Conservation (phyloP, 1,284 basidiomycete species). For the Rhodotorula sp. region DNA sequence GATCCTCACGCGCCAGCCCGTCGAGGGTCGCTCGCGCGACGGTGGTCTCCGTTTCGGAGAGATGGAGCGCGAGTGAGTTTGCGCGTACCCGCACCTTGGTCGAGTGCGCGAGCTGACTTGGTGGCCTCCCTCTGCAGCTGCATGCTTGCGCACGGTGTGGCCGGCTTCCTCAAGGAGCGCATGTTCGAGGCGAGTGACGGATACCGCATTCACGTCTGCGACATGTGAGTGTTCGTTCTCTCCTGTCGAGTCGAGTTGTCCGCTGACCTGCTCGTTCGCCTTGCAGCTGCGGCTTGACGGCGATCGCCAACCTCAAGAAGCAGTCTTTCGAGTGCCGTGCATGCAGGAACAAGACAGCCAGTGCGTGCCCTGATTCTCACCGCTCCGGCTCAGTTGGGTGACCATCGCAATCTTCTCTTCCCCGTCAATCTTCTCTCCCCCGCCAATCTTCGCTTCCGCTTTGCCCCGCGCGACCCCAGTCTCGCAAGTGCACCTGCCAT, state of each 20-base stretch:
- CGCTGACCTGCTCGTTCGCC: background rate
- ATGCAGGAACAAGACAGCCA: constrained; percentile 84
- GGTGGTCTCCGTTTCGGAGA: constrained; percentile 99
- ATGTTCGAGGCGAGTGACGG: constrained; percentile 72
- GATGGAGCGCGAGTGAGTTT: constrained; percentile 71
- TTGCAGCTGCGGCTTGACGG: constrained; percentile 82
- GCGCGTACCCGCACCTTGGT: background rate
- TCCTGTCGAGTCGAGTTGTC: background rate
- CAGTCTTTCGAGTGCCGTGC: constrained; percentile 69
- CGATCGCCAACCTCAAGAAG: constrained; percentile 81
- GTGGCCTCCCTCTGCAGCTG: constrained; percentile 69
- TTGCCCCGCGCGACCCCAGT: background rate
- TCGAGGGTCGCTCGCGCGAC: constrained; percentile 98
- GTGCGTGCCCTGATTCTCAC: constrained; percentile 3
- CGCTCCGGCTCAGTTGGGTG: background rate
- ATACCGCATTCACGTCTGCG: constrained; percentile 83
- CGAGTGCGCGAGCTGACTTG: background rate
- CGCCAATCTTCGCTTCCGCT: background rate
- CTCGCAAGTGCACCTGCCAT: constrained; percentile 30
- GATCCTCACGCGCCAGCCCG: constrained; percentile 95
- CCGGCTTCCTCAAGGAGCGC: constrained; percentile 93
- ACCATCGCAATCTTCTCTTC: background rate
- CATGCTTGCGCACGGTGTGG: constrained; percentile 99
- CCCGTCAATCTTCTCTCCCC: background rate
- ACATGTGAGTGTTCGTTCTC: constrained; percentile 66